Conservation (phyloP, 495 filamentous ascomycete genomes). For the Bacidia rubella region DNA sequence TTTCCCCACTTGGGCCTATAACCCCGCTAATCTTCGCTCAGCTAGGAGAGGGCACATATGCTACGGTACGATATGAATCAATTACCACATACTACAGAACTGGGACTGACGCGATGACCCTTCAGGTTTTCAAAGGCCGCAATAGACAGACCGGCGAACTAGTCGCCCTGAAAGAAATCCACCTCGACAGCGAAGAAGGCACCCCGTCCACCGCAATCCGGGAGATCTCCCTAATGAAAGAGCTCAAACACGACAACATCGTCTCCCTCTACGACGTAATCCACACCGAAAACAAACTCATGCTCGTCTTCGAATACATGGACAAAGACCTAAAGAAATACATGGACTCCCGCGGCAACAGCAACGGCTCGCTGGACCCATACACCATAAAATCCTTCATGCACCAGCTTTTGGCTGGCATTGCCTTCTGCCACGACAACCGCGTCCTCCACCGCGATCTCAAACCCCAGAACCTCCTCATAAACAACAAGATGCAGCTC, state of each 20-base stretch:
- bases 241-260: constrained; percentile 96
- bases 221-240: constrained; percentile 98
- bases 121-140: constrained; percentile 91
- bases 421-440: constrained; percentile 95
- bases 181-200: constrained; percentile 96
- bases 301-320: constrained; percentile 98
- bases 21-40: constrained; percentile 22
- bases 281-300: constrained; percentile 98
- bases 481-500: constrained; percentile 79
- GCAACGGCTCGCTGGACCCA: constrained; percentile 70
- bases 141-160: constrained; percentile 93
- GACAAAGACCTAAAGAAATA: constrained; percentile 98
- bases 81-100: no score
- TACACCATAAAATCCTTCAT: constrained; percentile 92
- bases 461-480: constrained; percentile 90
- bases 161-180: constrained; percentile 97
- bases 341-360: constrained; percentile 74
- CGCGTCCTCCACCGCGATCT: constrained; percentile 90
- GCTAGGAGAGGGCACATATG: constrained; percentile 97
- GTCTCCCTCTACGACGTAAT: constrained; percentile 97
- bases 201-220: constrained; percentile 97
- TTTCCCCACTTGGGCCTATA: background rate
- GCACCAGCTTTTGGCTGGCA: constrained; percentile 85
- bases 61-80: no score
- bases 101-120: no score